Base-by-base conservation (phyloP, 306 rosid genomes). In the Pterocarpus macrocarpus region DNA sequence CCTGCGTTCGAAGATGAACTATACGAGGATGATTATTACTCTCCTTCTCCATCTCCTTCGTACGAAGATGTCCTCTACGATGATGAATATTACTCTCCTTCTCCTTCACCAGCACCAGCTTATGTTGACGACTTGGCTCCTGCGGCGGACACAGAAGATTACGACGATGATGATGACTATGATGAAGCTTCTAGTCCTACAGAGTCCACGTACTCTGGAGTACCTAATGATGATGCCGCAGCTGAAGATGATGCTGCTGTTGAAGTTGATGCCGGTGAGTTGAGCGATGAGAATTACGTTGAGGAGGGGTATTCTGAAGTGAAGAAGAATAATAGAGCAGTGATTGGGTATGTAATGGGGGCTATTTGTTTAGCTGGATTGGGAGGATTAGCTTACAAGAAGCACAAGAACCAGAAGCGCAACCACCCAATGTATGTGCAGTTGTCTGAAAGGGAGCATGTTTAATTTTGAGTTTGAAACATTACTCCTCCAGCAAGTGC, bases 351-450 rank as follows among this genome's bases (percentile, higher is more conserved):
- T 43, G 71, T 63, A 7, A 47, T 79, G 4, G 81, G 78, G 14
- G 80, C 66, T 0, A 52, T 82, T 34, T 85, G 88, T 68, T 52
- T 87, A 15, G 69, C 76, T 32, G 87, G 85, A 44, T 80, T 88
- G 78, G 89, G 83, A 59, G 87, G 76, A 13, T 67, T 79, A 15
- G 64, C 50, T 69, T 82, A 9, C 80, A 70, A 59, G 32, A 81
- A 43, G 61, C 66, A 77, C 71, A 70, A 71, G 75, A 13, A 49
- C 2, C 43, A 4, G 61, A 80, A 39, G 49, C 64, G 39, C 8
- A 56, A 32, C 0, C 28, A 73, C 5, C 15, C 38, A 0, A 41
- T 12, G 47, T 73, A 64, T 34, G 1, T 52, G 12, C 56, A 53
- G 58, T 41, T 78, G 41, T 22, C 75, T 28, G 55, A 15, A 15